phyloP scores from a whole-genome alignment of 257 asterid genomes.

The Penstemon barbatus region DNA sequence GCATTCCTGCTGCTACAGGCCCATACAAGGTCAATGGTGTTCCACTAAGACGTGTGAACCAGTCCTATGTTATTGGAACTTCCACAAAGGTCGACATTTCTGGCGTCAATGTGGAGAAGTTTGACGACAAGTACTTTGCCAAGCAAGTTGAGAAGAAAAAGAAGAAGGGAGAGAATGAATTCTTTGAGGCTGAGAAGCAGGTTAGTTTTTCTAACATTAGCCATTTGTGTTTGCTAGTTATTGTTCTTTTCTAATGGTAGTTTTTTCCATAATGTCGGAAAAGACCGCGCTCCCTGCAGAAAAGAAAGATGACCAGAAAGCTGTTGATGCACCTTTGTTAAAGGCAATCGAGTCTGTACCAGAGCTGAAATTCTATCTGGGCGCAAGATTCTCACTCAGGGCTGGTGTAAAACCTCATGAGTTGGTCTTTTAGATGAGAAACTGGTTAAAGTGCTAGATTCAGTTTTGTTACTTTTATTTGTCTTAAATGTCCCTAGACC shows the following conservation, averaged over 20 bases:
- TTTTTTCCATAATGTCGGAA: constrained; percentile 29
- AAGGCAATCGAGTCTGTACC: constrained; percentile 54
- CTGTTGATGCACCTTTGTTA: constrained; percentile 50
- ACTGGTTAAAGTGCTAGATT: not conserved
- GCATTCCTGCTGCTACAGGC: constrained; percentile 29
- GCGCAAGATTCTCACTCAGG: constrained; percentile 68
- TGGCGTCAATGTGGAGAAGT: constrained; percentile 50
- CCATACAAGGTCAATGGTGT: constrained; percentile 73
- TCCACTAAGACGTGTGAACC: constrained; percentile 69
- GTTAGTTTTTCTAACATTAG: constrained; percentile 21
- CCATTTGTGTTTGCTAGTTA: not conserved
- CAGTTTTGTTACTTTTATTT: constrained; percentile 24
- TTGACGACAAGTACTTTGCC: constrained; percentile 62
- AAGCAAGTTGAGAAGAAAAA: constrained; percentile 58
- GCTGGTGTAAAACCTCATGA: constrained; percentile 74
- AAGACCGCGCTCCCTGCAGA: constrained; percentile 46
- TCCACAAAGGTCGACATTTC: constrained; percentile 61
- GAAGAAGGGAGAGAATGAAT: constrained; percentile 53
- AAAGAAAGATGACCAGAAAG: constrained; percentile 66
- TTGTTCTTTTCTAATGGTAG: constrained; percentile 1
- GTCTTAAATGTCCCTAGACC: not conserved
- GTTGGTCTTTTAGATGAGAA: constrained; percentile 47
- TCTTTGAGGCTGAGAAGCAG: constrained; percentile 58
- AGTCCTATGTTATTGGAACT: constrained; percentile 63
- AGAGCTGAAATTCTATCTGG: constrained; percentile 60